Base-by-base conservation (phyloP, 495 filamentous ascomycete species). In the Staphylotrichum longicolle region DNA sequence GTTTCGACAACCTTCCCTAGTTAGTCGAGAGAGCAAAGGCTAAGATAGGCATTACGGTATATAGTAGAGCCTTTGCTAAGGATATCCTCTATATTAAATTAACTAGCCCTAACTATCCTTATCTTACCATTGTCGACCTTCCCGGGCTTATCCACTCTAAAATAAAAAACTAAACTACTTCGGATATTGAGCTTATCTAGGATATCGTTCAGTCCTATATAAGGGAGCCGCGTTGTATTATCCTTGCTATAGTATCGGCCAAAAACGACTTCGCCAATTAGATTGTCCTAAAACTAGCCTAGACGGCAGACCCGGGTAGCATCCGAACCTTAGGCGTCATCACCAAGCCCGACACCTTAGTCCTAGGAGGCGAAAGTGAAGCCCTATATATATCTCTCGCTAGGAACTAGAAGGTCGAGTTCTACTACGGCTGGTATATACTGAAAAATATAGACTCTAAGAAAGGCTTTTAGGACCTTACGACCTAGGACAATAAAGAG, bases 281-380 rank as follows among this genome's bases (percentile, higher is more conserved):
- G 62, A 74, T 85, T 1, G 83, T 89, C n/a, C 70, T 86, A 0
- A 87, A 91, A 75, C 75, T 89, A 61, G 88, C 89, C 4, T 81
- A 89, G 44, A 83, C 87, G 65, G 85, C 90, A 11, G 91, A 96
- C 69, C 83, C 83, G 3, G 81, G 85, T 58, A 89, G 90, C 37
- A 80, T 83, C 65, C 83, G 91, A 50, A 94, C 91, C 6, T 83
- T 96, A 51, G 91, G 91, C 67, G 87, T 96, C 61, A 81, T 96
- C 70, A 94, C 90, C 54, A 96, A 96, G 76, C 89, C 92, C 9
- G 91, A 94, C 73, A 75, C 74, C 0, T 71, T 88, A 1, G 56
- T 63, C 14, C 51, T 70, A 1, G 78, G 80, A 2, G 83, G 81
- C 8, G 70, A 67, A 4, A 80, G 70, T 14, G 82, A 91, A 57